Percentiles rank a stretch among this genome's conserved stretches.
Conservation (phyloP, 257 asterid species). For the Jaltomata sinuosa region DNA sequence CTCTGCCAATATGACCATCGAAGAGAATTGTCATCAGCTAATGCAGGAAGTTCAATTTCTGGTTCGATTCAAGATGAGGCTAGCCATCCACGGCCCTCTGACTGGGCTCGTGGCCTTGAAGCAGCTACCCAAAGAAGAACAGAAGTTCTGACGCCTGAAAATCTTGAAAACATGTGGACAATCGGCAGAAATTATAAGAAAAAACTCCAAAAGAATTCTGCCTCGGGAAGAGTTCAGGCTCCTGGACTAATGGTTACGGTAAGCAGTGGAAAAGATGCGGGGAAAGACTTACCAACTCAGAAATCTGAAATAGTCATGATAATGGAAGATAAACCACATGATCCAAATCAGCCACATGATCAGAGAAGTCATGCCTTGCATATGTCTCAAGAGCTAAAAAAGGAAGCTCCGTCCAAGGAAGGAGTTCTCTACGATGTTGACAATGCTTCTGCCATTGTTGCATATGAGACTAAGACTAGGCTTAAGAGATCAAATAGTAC, state of each 20-base stretch:
- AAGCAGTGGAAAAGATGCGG: constrained; percentile 20
- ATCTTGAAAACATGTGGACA: constrained; percentile 98
- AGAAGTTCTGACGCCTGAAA: constrained; percentile 97
- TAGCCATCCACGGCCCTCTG: constrained; percentile 47
- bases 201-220: constrained; percentile 49
- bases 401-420: constrained; percentile 23
- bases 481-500: constrained; percentile 90
- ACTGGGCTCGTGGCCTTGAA: constrained; percentile 86
- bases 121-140: constrained; percentile 98
- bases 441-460: constrained; percentile 21
- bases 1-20: constrained; percentile 30
- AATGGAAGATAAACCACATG: constrained; percentile 33
- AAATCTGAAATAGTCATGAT: constrained; percentile 22
- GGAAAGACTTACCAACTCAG: constrained; percentile 20
- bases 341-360: constrained; percentile 31
- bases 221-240: constrained; percentile 29
- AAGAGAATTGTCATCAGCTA: constrained; percentile 24
- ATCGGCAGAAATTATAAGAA: constrained; percentile 93
- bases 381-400: constrained; percentile 28
- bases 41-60: constrained; percentile 25
- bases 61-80: constrained; percentile 33
- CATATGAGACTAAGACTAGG: constrained; percentile 41
- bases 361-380: constrained; percentile 25
- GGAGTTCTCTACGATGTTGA: constrained; percentile 26
- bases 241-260: constrained; percentile 18